Base-by-base conservation (phyloP, 1,284 basidiomycete genomes). In the Trichosporon faecale region DNA sequence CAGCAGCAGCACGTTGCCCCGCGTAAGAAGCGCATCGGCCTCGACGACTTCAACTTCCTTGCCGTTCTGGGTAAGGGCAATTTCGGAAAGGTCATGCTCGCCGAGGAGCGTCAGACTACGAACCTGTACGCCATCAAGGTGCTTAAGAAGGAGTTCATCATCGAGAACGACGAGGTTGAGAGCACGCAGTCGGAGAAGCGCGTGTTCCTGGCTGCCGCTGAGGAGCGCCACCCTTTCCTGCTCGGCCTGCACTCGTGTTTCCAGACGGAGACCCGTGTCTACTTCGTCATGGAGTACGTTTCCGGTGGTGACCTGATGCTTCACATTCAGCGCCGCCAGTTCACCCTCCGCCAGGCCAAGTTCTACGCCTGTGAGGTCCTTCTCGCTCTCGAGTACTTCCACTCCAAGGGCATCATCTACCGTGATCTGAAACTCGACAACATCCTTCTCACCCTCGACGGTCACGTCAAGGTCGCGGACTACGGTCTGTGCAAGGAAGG, bases 11-110 rank as follows among this genome's bases (percentile, higher is more conserved):
- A 64, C 21, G 63, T 66, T 25, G 55, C 65, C 11, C 49, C 49
- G 21, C 73, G 87, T 64, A 91, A 90, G 82, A 89, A 94, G 68
- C 96, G 95, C 84, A 92, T 99, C 74, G 94, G 95, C 0, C 86
- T 99, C 57, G 95, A 99, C 82, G 97, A 99, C 83, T 99, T 99
- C 87, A 99, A 99, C 83, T 99, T 99, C 88, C 86, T 99, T 67
- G 95, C 97, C 23, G 97, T 99, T 21, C 88, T 99, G 35, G 97
- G 97, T 70, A 99, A 99, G 85, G 97, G 97, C 80, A 99, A 99
- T 85, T 99, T 99, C 78, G 97, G 97, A 70, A 99, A 99, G 84
- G 97, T 99, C 84, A 99, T 99, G 97, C 86, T 99, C 68, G 97
- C 97, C 21, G 97, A 99, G 84, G 97, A 99, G 86, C 99, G 98